phyloP scores from a whole-genome alignment of 306 rosid genomes.

The Sphenostylis stenocarpa region DNA sequence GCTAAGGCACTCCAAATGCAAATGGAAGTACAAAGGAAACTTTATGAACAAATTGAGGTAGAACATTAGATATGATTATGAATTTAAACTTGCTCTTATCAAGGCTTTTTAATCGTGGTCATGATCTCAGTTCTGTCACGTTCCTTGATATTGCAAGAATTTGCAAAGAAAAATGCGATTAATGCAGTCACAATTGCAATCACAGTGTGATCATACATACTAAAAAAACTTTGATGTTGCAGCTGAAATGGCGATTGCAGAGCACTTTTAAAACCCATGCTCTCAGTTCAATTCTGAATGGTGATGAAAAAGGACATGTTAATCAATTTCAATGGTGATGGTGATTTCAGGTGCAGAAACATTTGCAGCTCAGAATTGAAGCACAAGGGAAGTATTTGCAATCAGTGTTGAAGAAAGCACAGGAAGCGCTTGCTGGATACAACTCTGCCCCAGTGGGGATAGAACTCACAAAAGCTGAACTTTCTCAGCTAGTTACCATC shows the following conservation, averaged over 20 bases:
- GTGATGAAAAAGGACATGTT: constrained; percentile 15
- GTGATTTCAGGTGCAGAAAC: constrained; percentile 75
- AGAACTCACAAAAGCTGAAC: constrained; percentile 73
- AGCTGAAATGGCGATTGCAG: background rate
- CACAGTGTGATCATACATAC: background rate
- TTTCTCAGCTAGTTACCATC: constrained; percentile 73
- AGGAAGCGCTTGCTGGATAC: constrained; percentile 72
- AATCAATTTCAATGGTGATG: background rate
- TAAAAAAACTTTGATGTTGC: background rate
- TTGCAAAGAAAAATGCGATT: background rate
- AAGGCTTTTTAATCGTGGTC: background rate
- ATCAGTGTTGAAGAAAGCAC: constrained; percentile 79
- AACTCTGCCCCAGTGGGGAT: constrained; percentile 61
- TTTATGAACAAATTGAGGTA: constrained; percentile 85
- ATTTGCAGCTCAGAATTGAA: constrained; percentile 84
- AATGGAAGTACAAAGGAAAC: constrained; percentile 78
- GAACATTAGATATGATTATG: constrained; percentile 11
- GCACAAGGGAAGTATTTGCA: constrained; percentile 95
- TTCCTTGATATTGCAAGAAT: background rate
- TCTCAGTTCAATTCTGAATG: background rate
- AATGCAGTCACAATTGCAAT: background rate
- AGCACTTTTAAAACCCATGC: background rate
- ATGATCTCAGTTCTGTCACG: background rate
- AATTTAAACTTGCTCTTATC: background rate
- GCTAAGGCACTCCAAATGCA: constrained; percentile 82